Evolutionary conservation across 2,329 filamentous ascomycete species (phyloP).

Genomic region (Cordyceps militaris): DNA sequence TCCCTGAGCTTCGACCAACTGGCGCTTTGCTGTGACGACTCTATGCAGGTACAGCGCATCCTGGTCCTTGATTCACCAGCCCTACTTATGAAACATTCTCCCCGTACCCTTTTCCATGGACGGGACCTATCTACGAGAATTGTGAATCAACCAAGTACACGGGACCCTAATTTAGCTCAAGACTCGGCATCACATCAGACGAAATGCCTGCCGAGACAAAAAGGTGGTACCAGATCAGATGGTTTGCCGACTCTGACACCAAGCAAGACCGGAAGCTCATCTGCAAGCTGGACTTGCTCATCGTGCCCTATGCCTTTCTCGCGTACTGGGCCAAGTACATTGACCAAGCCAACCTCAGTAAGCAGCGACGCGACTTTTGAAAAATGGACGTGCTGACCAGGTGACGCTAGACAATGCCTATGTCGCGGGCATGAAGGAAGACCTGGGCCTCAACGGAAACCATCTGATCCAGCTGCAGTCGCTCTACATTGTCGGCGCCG

Average conservation of each 20-base stretch:
- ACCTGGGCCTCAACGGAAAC: slow-evolving; percentile 35
- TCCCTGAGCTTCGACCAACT: too few relatives aligned
- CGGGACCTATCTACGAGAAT: background rate
- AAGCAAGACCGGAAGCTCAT: background rate
- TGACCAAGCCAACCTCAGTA: background rate
- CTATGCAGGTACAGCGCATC: too few relatives aligned
- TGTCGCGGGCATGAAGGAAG: slow-evolving; percentile 40
- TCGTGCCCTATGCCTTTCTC: background rate
- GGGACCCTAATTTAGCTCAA: background rate
- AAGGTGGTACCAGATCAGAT: background rate
- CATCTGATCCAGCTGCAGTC: slow-evolving; percentile 48
- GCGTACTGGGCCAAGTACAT: background rate
- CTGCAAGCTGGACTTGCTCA: background rate
- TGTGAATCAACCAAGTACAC: background rate
- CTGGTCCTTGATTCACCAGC: too few relatives aligned
- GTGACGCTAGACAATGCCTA: slow-evolving; percentile 37
- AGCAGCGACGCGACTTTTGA: too few relatives aligned
- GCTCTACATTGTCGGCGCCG: slow-evolving; percentile 54
- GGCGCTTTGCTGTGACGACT: too few relatives aligned
- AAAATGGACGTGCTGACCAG: too few relatives aligned
- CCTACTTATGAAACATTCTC: too few relatives aligned
- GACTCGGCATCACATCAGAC: background rate
- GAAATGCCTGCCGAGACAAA: background rate
- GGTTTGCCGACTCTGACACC: background rate
- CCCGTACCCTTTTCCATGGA: too few relatives aligned